Evolutionary conservation across 129 eudicot genomes (phyloP), one percentile per base, ranked within the genome.

Genomic region (Kitagawia praeruptora): DNA sequence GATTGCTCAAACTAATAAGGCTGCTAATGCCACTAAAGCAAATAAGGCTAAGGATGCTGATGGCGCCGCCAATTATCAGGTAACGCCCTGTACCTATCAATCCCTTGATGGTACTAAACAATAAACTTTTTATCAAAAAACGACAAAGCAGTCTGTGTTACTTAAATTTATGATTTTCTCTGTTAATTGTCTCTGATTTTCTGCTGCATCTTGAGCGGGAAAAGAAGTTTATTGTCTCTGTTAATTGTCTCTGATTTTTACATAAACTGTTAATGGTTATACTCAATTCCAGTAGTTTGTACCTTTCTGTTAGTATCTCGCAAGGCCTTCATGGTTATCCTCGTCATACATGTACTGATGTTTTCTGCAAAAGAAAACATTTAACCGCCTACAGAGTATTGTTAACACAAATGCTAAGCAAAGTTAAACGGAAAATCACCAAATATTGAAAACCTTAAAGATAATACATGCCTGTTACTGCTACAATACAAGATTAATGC

Each of bases 11-110:
- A 34, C 76, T 41, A 72, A 61, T 42, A 81, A 44, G 31, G 70
- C 79, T 11, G 69, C 56, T 16, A 83, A 80, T 61, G 41, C 74
- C 28, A 79, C 81, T 61, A 84, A 84, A 83, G 72, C 76, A 66
- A 85, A 54, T 64, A 76, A 80, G 10, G 74, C 44, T 69, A 81
- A 67, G 71, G 53, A 70, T 74, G 79, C 56, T 74, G 78, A 73
- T 15, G 77, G 51, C 70, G n/a, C 80, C 70, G 70, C 83, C 34
- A n/a, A 48, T 71, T 46, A 16, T 25, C 83, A 67, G 82, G 88
- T 85, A 71, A 75, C 73, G 46, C 37, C 34, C 12, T 46, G 49
- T n/a, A 74, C 77, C 48, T 6, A 42, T 23, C 38, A 25, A 74
- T 73, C 38, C 39, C 37, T 6, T 21, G 23, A 64, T 9, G 34